phyloP scores from a whole-genome alignment of 1,284 basidiomycete species.

The Ustilago trichophora region DNA sequence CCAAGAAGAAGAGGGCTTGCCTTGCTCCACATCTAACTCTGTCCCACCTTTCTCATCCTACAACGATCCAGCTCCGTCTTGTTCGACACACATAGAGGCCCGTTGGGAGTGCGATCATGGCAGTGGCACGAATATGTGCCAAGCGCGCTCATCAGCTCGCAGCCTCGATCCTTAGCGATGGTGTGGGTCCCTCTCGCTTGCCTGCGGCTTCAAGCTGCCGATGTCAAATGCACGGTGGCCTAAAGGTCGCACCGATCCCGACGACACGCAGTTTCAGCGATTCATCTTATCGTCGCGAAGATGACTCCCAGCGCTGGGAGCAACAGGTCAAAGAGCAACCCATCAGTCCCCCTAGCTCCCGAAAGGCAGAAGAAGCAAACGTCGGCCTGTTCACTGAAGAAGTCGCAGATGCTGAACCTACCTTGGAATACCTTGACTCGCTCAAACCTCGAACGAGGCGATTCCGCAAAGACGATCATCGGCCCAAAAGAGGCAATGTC shows the following conservation, averaged over 20 bases:
- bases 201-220: slow-evolving; percentile 9
- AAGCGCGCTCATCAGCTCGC: slow-evolving; percentile 30
- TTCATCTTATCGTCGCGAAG: neutral
- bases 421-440: slow-evolving; percentile 43
- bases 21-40: too few species aligned
- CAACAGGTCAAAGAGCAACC: neutral
- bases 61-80: too few species aligned
- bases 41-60: too few species aligned
- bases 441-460: slow-evolving; percentile 17
- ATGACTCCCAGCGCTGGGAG: neutral
- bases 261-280: slow-evolving; percentile 12
- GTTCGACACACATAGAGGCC: neutral
- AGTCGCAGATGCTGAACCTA: slow-evolving; percentile 28
- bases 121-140: slow-evolving; percentile 21
- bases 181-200: slow-evolving; percentile 31
- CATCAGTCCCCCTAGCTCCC: neutral
- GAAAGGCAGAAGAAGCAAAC: neutral
- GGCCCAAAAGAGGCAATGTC: neutral
- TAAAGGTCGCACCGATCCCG: too few species aligned
- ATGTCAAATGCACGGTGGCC: slow-evolving; percentile 5
- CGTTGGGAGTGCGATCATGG: slow-evolving; percentile 5
- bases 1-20: too few species aligned
- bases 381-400: slow-evolving; percentile 19
- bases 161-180: slow-evolving; percentile 12
- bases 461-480: neutral